phyloP scores from a whole-genome alignment of 495 filamentous ascomycete genomes.

The Aspergillus affinis region DNA sequence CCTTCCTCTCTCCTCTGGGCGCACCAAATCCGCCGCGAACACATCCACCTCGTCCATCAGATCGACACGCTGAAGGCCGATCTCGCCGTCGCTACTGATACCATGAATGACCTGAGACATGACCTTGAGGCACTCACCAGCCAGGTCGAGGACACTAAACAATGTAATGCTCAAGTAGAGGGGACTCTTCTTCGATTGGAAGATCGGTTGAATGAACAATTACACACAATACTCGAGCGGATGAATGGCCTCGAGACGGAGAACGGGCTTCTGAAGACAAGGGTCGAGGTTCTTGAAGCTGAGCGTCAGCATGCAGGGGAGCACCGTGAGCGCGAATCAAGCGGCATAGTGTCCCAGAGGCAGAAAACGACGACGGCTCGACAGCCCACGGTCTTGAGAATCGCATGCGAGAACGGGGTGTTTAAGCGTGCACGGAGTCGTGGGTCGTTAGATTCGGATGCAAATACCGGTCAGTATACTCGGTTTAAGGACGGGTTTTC shows the following conservation, averaged over 20 bases:
- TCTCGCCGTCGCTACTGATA: slow-evolving; percentile 13
- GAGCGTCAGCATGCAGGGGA: neutral
- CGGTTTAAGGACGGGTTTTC: too few relatives aligned
- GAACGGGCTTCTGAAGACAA: neutral
- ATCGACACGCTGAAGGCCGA: slow-evolving; percentile 13
- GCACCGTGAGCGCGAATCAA: neutral
- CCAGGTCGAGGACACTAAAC: neutral
- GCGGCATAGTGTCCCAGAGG: neutral
- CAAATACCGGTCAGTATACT: too few relatives aligned
- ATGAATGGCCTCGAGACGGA: neutral
- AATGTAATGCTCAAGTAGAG: neutral
- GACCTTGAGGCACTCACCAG: slow-evolving; percentile 7
- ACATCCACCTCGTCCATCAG: slow-evolving; percentile 26
- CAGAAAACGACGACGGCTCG: neutral
- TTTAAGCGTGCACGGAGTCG: neutral
- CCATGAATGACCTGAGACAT: slow-evolving; percentile 7
- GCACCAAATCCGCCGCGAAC: slow-evolving; percentile 35
- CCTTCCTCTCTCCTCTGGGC: slow-evolving; percentile 33
- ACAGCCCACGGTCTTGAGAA: neutral
- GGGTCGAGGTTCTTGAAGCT: neutral
- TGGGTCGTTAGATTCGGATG: too few relatives aligned
- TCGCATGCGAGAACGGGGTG: neutral
- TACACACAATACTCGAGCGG: neutral
- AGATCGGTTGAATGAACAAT: neutral
- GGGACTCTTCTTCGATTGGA: neutral